A percentile compares a stretch with the other conserved stretches of the same genome.
phyloP scores from a whole-genome alignment of 2,329 filamentous ascomycete genomes.

The Thermochaetoides dissita region DNA sequence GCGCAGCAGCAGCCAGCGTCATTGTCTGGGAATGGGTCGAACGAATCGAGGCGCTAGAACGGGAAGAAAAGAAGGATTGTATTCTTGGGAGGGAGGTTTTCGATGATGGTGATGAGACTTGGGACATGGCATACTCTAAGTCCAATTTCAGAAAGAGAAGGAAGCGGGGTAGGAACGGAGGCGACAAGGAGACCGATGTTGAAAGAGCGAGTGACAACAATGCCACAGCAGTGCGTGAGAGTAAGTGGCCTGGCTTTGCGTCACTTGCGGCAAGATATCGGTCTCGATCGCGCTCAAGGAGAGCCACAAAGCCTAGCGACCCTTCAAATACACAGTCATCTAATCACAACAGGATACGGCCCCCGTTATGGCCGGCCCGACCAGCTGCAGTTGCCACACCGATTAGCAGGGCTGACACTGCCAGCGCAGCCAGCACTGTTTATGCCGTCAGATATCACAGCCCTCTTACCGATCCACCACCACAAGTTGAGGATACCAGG shows the following conservation, averaged over 20 bases:
- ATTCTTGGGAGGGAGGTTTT: slow-evolving; percentile 84
- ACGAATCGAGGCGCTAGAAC: slow-evolving; percentile 78
- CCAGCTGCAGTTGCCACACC: slow-evolving; percentile 42
- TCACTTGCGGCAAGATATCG: slow-evolving; percentile 27
- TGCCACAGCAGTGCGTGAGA: slow-evolving; percentile 18
- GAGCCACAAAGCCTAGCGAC: slow-evolving; percentile 6
- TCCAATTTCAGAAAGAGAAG: slow-evolving; percentile 29
- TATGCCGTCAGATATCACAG: slow-evolving; percentile 47
- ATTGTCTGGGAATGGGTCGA: slow-evolving; percentile 98
- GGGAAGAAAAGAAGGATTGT: slow-evolving; percentile 86
- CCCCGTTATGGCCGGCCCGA: slow-evolving; percentile 41
- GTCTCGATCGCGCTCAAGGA: slow-evolving; percentile 16
- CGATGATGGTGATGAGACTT: slow-evolving; percentile 87
- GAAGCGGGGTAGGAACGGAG: slow-evolving; percentile 19
- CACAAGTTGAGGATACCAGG: slow-evolving; percentile 11
- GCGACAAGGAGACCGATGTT: slow-evolving; percentile 15
- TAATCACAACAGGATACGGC: slow-evolving; percentile 19
- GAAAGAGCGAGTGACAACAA: slow-evolving; percentile 7
- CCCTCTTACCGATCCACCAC: slow-evolving; percentile 39
- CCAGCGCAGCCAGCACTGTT: slow-evolving; percentile 48
- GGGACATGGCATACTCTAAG: slow-evolving; percentile 47
- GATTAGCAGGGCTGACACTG: slow-evolving; percentile 46
- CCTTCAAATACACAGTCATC: slow-evolving; percentile 10
- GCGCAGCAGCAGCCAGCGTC: slow-evolving; percentile 84
- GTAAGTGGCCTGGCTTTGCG: slow-evolving; percentile 27